Evolutionary conservation across 805 yeast genomes (phyloP).

Genomic region (Suhomyces tanzawaensis): DNA sequence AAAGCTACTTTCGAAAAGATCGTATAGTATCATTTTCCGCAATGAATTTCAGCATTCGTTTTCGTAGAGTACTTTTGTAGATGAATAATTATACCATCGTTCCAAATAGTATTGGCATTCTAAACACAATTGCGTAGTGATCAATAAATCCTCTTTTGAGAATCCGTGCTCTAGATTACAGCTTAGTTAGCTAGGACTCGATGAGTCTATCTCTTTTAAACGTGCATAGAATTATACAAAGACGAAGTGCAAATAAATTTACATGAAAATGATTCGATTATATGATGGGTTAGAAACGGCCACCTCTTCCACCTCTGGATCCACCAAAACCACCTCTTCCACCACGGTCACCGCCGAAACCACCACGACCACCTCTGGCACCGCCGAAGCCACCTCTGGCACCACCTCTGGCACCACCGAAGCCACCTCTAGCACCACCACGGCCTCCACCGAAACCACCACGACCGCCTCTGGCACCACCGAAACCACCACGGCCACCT

Average conservation of each 20-base stretch:
- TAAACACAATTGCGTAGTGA: too few species aligned
- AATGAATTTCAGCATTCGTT: too few species aligned
- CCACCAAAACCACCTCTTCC: constrained; percentile 45
- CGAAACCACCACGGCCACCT: constrained; percentile 17
- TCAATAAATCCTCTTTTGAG: too few species aligned
- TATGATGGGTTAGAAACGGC: constrained; percentile 17
- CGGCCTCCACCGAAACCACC: constrained; percentile 31
- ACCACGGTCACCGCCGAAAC: constrained; percentile 42
- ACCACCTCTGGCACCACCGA: constrained; percentile 31
- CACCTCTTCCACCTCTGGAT: constrained; percentile 30
- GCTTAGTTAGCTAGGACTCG: too few species aligned
- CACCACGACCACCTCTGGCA: constrained; percentile 37
- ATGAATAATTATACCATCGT: too few species aligned
- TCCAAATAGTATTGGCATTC: too few species aligned
- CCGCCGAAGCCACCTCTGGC: constrained; percentile 34
- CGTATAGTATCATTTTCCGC: too few species aligned
- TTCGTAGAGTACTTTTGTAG: too few species aligned
- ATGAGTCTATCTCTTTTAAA: neutral
- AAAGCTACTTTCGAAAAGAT: too few species aligned
- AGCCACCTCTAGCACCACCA: constrained; percentile 30
- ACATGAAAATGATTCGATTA: constrained; percentile 1
- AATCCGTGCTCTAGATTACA: too few species aligned
- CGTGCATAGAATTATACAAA: constrained; percentile 7
- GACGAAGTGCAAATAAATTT: constrained; percentile 9
- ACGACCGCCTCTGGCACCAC: constrained; percentile 27